A percentile compares a stretch with the other conserved stretches of the same genome.
Evolutionary conservation across 768 basidiomycete genomes (phyloP).

Genomic region (Russula emetica): DNA sequence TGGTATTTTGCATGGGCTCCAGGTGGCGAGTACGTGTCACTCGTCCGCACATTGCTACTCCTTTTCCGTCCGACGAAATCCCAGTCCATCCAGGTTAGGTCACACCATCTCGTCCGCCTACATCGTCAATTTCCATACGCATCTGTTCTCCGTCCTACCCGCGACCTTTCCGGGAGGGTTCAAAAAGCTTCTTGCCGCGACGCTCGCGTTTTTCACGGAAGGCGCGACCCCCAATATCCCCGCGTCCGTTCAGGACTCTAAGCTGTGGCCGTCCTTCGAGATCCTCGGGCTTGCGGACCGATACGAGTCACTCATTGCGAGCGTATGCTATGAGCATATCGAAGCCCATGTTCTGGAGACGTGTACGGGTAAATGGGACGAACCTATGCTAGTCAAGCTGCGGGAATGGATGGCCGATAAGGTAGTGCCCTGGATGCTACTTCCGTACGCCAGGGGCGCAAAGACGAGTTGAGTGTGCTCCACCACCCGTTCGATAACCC

Average conservation of each 20-base stretch:
- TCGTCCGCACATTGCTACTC: constrained; percentile 8
- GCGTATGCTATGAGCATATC: constrained; percentile 83
- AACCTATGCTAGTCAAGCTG: constrained; percentile 55
- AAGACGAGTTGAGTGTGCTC: constrained; percentile 44
- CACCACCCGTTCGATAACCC: too few species aligned
- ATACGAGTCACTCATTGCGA: constrained; percentile 77
- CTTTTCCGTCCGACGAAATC: constrained; percentile 14
- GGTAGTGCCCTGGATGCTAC: constrained; percentile 81
- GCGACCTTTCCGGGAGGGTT: constrained; percentile 62
- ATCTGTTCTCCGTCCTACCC: constrained; percentile 68
- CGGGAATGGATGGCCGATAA: constrained; percentile 74
- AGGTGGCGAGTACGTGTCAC: constrained; percentile 50
- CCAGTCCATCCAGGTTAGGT: constrained; percentile 47
- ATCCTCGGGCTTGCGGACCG: constrained; percentile 72
- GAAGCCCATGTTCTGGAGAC: constrained; percentile 63
- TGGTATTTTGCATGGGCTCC: constrained; percentile 81
- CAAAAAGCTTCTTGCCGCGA: constrained; percentile 59
- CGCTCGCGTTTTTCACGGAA: constrained; percentile 37
- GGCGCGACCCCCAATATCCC: constrained; percentile 18
- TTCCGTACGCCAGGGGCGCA: constrained; percentile 69
- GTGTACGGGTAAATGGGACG: constrained; percentile 67
- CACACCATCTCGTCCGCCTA: constrained; percentile 56
- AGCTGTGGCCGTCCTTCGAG: constrained; percentile 60
- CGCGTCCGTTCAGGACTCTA: constrained; percentile 34
- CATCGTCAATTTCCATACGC: constrained; percentile 66